Evolutionary conservation across 1,284 basidiomycete genomes (phyloP).

Genomic region (Laetiporus sulphureus): DNA sequence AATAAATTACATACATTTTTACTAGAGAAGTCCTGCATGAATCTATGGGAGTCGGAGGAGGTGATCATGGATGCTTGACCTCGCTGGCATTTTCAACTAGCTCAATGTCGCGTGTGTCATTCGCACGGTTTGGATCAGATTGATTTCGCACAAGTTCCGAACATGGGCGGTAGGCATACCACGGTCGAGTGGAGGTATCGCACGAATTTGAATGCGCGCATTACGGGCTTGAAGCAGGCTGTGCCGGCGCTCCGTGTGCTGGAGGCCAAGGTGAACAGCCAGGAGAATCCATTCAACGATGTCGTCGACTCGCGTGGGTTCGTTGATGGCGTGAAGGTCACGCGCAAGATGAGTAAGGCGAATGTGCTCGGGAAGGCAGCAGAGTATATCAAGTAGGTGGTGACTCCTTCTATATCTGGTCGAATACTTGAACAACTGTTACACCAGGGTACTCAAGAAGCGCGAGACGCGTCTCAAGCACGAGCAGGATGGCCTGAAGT

Average conservation of each 20-base stretch:
- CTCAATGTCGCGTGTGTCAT: too few relatives aligned
- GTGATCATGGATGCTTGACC: too few relatives aligned
- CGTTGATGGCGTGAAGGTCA: conserved; percentile 78
- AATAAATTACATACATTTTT: too few relatives aligned
- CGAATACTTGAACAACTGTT: too few relatives aligned
- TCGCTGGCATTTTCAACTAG: too few relatives aligned
- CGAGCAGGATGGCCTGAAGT: conserved; percentile 66
- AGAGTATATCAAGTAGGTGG: conserved; percentile 50
- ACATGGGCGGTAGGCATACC: too few relatives aligned
- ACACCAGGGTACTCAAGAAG: conserved; percentile 70
- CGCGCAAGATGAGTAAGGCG: conserved; percentile 78
- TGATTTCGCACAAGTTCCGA: too few relatives aligned
- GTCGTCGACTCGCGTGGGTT: conserved; percentile 69
- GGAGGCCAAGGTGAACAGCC: conserved; percentile 32
- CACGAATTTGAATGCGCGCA: conserved; percentile 87
- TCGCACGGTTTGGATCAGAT: too few relatives aligned
- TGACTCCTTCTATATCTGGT: too few relatives aligned
- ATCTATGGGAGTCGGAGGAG: too few relatives aligned
- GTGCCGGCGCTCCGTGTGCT: conserved; percentile 79
- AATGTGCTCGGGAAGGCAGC: conserved; percentile 79
- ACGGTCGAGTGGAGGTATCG: conserved; percentile 88
- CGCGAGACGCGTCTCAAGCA: conserved; percentile 63
- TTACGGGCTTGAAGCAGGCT: conserved; percentile 74
- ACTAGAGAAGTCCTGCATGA: too few relatives aligned
- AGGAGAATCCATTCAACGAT: conserved; percentile 34